These are phyloP conservation scores for Bothriochloa decipiens DNA, from an alignment of 176 grass and related monocot species.

Conservation along the genomic window DNA sequence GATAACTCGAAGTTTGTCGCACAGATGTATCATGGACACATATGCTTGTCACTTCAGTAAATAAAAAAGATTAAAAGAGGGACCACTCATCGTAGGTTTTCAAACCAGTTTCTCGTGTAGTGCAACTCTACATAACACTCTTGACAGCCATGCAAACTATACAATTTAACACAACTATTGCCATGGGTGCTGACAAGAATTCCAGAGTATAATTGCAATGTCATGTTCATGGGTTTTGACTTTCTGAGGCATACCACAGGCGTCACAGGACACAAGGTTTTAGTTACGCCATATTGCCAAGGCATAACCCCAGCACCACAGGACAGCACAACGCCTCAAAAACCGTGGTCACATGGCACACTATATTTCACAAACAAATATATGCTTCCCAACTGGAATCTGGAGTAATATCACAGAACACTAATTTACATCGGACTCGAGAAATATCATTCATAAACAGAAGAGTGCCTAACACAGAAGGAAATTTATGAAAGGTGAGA, in stretches of 20 bases:
- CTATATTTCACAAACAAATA: conserved; percentile 17
- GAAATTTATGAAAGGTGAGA: conserved; percentile 6
- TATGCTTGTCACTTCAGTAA: not conserved
- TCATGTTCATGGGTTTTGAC: not conserved
- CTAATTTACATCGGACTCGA: conserved; percentile 1
- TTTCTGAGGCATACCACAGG: not conserved
- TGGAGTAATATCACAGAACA: not conserved
- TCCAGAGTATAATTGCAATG: conserved; percentile 13
- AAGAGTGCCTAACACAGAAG: conserved; percentile 13
- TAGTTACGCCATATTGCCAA: not conserved
- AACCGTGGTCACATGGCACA: not conserved
- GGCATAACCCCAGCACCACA: not conserved
- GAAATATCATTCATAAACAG: conserved; percentile 27
- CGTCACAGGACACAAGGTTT: not conserved
- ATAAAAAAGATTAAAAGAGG: not conserved
- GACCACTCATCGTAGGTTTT: conserved; percentile 15
- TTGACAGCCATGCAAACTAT: not conserved
- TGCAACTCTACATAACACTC: not conserved
- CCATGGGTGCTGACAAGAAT: not conserved
- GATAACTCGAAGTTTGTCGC: not conserved
- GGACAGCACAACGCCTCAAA: not conserved
- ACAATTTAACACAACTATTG: not conserved
- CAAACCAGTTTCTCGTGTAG: not conserved
- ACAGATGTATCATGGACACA: conserved; percentile 14
- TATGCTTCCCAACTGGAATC: conserved; percentile 23